These are phyloP conservation scores for Candida neerlandica DNA, from an alignment of 1,139 yeast species.

Conservation along the genomic window DNA sequence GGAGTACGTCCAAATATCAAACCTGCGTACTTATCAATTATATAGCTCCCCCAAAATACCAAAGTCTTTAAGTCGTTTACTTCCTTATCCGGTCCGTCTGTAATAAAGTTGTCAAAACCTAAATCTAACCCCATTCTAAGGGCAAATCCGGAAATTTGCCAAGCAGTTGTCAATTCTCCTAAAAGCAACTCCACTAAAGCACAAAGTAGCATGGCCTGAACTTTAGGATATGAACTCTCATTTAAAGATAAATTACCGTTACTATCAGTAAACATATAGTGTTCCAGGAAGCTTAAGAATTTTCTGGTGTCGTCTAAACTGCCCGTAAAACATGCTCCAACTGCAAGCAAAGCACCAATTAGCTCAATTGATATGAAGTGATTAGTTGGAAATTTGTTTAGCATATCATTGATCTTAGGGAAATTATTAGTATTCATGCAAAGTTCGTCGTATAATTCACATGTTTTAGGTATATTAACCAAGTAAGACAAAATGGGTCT, in stretches of 20 bases:
- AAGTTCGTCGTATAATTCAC: conserved; percentile 7
- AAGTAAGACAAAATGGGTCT: conserved; percentile 12
- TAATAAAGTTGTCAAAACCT: conserved; percentile 12
- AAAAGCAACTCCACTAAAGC: conserved; percentile 12
- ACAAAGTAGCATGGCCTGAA: conserved; percentile 10
- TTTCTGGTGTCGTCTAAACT: conserved; percentile 8
- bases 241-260: conserved; percentile 4
- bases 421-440: conserved; percentile 1
- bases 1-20: conserved; percentile 14
- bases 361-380: conserved; percentile 13
- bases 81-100: conserved; percentile 8
- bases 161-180: conserved; percentile 14
- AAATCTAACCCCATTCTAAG: conserved; percentile 16
- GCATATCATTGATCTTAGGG: conserved; percentile 3
- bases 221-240: conserved; percentile 12
- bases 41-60: conserved; percentile 14
- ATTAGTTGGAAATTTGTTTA: conserved; percentile 10
- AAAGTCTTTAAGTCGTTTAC: conserved; percentile 8
- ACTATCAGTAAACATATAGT: conserved; percentile 5
- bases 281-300: conserved; percentile 9
- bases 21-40: conserved; percentile 13
- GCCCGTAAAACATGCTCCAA: conserved; percentile 11
- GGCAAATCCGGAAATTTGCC: conserved; percentile 14
- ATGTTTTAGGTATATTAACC: conserved; percentile 1
- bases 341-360: conserved; percentile 10